phyloP scores from a whole-genome alignment of 805 yeast species.

The Starmerella apis region DNA sequence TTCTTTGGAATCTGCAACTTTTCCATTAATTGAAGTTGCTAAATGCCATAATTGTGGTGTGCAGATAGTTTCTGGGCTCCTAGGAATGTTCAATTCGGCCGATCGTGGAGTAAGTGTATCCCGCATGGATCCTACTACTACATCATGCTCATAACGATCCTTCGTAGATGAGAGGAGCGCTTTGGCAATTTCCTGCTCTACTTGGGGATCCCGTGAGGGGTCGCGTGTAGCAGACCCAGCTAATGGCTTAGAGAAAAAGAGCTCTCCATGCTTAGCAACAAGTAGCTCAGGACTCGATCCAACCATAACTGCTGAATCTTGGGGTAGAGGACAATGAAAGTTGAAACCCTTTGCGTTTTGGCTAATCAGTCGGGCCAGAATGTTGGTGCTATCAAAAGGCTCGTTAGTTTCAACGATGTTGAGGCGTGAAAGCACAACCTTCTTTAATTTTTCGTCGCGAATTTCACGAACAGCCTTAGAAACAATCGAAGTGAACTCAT shows the following conservation, averaged over 20 bases:
- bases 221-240: constrained; percentile 19
- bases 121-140: constrained; percentile 16
- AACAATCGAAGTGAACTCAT: constrained; percentile 10
- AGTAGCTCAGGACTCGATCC: constrained; percentile 20
- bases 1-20: neutral
- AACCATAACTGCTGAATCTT: constrained; percentile 4
- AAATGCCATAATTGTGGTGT: constrained; percentile 18
- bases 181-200: neutral
- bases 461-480: constrained; percentile 11
- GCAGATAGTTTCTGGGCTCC: neutral
- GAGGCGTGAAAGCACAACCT: constrained; percentile 18
- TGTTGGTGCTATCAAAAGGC: neutral
- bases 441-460: constrained; percentile 4
- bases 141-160: constrained; percentile 17
- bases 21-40: constrained; percentile 12
- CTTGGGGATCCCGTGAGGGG: neutral
- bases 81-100: constrained; percentile 7
- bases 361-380: constrained; percentile 7
- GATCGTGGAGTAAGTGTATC: constrained; percentile 5
- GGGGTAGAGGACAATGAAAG: constrained; percentile 16
- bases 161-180: constrained; percentile 7
- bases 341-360: constrained; percentile 15
- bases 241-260: constrained; percentile 14
- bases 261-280: constrained; percentile 10
- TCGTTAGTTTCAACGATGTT: neutral